A percentile compares a stretch with the other conserved stretches of the same genome.
phyloP scores from a whole-genome alignment of 1,284 basidiomycete genomes.

The Mycena sp. region DNA sequence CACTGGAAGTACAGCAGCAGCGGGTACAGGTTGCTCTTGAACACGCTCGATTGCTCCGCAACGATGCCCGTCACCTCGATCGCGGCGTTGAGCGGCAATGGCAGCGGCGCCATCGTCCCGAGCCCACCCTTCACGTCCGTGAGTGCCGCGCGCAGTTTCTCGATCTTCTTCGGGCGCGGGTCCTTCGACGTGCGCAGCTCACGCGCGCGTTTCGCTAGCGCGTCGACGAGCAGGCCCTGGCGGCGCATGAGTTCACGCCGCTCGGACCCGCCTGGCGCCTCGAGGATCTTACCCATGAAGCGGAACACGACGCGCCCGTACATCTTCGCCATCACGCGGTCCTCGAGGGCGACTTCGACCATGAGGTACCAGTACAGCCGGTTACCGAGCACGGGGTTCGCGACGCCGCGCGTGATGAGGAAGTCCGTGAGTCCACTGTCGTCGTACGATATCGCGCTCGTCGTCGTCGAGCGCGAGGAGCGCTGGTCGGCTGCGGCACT shows the following conservation, averaged over 20 bases:
- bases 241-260: constrained; percentile 84
- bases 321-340: constrained; percentile 88
- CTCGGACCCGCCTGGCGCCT: constrained; percentile 77
- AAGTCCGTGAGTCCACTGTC: constrained; percentile 92
- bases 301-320: constrained; percentile 90
- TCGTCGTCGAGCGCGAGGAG: constrained; percentile 65
- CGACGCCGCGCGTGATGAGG: constrained; percentile 86
- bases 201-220: constrained; percentile 84
- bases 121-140: constrained; percentile 88
- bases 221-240: constrained; percentile 88
- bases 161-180: constrained; percentile 95
- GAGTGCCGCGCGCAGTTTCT: constrained; percentile 87
- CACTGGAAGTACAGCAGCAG: constrained; percentile 92
- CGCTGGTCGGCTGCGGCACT: constrained; percentile 77
- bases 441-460: constrained; percentile 79
- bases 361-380: constrained; percentile 97
- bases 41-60: constrained; percentile 92
- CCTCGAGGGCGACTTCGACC: constrained; percentile 88
- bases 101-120: constrained; percentile 78
- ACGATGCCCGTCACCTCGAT: constrained; percentile 87
- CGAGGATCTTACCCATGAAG: constrained; percentile 87
- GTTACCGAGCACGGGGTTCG: constrained; percentile 89
- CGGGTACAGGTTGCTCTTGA: constrained; percentile 97
- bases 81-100: constrained; percentile 90
- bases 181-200: constrained; percentile 94